phyloP scores from a whole-genome alignment of 2,329 filamentous ascomycete genomes.

The Berkeleyomyces rouxiae region DNA sequence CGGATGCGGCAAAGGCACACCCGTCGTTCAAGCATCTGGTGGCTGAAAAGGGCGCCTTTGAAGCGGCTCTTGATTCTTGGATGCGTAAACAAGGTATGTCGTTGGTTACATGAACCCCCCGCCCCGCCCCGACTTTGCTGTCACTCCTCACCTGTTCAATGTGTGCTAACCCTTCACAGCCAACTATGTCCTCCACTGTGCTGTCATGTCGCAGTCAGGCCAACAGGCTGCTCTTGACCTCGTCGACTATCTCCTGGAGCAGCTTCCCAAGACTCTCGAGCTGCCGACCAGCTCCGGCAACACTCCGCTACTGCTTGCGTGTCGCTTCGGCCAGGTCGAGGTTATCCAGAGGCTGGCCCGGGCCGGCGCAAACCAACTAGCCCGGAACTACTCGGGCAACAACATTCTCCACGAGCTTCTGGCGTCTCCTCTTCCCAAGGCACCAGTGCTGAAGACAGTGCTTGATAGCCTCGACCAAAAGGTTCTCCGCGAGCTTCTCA shows the following conservation, averaged over 20 bases:
- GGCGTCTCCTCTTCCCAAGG: background rate
- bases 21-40: slow-evolving; percentile 44
- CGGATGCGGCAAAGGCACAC: slow-evolving; percentile 43
- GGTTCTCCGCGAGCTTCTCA: background rate
- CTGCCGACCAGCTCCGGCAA: slow-evolving; percentile 38
- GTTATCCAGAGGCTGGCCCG: slow-evolving; percentile 45
- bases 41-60: slow-evolving; percentile 43
- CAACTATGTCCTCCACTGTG: slow-evolving; percentile 50
- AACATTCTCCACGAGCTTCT: slow-evolving; percentile 39
- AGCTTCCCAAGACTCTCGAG: slow-evolving; percentile 45
- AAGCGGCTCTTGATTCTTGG: slow-evolving; percentile 45
- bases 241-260: slow-evolving; percentile 48
- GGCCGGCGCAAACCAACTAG: slow-evolving; percentile 52
- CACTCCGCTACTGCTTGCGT: slow-evolving; percentile 56
- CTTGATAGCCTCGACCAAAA: background rate
- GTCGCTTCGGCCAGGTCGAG: slow-evolving; percentile 34
- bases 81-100: slow-evolving; percentile 40
- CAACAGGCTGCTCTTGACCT: slow-evolving; percentile 31
- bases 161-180: slow-evolving; percentile 24
- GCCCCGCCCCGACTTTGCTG: background rate
- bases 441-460: background rate
- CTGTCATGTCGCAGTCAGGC: slow-evolving; percentile 30
- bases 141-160: background rate
- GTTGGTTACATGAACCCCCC: background rate
- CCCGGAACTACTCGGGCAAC: slow-evolving; percentile 44